These are phyloP conservation scores for Vitrella brassicaformis DNA, from an alignment of 73 alveolate genomes.

Conservation along the genomic window DNA sequence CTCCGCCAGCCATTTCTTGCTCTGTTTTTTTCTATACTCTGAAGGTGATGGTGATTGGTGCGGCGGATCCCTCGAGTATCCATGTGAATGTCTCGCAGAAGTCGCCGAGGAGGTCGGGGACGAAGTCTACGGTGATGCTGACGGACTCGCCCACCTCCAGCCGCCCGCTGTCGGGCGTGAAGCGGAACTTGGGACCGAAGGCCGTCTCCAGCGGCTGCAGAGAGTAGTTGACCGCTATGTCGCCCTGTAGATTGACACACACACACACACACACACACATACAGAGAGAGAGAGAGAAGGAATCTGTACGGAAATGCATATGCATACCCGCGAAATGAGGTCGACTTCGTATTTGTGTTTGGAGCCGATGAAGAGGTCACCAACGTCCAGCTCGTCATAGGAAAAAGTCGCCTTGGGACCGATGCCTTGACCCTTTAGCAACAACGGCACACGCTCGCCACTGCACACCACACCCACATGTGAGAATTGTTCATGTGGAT, in stretches of 20 bases:
- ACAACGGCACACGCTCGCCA: slow-evolving; percentile 92
- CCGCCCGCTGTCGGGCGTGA: slow-evolving; percentile 60
- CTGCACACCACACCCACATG: slow-evolving; percentile 71
- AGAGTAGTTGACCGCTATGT: slow-evolving; percentile 36
- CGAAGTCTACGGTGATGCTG: slow-evolving; percentile 68
- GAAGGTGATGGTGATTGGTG: slow-evolving; percentile 8
- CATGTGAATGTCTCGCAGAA: slow-evolving; percentile 92
- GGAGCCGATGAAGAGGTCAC: slow-evolving; percentile 82
- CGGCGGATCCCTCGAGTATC: slow-evolving; percentile 88
- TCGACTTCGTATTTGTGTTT: slow-evolving; percentile 62
- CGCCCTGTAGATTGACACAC: slow-evolving; percentile 42
- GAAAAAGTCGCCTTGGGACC: slow-evolving; percentile 96
- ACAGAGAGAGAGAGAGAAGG: slow-evolving; percentile 20
- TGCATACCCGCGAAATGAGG: no score
- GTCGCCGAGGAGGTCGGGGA: slow-evolving; percentile 95
- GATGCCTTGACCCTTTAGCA: slow-evolving; percentile 90
- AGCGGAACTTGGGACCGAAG: slow-evolving; percentile 66
- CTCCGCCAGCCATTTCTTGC: no score
- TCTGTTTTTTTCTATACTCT: no score
- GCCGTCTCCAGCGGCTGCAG: slow-evolving; percentile 68
- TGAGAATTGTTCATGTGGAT: not conserved
- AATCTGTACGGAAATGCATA: no score
- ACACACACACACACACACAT: slow-evolving; percentile 15
- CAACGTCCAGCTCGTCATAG: slow-evolving; percentile 78
- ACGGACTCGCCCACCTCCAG: slow-evolving; percentile 73